Evolutionary conservation across 2,329 filamentous ascomycete species (phyloP).

Genomic region (Verticillium nonalfalfae): DNA sequence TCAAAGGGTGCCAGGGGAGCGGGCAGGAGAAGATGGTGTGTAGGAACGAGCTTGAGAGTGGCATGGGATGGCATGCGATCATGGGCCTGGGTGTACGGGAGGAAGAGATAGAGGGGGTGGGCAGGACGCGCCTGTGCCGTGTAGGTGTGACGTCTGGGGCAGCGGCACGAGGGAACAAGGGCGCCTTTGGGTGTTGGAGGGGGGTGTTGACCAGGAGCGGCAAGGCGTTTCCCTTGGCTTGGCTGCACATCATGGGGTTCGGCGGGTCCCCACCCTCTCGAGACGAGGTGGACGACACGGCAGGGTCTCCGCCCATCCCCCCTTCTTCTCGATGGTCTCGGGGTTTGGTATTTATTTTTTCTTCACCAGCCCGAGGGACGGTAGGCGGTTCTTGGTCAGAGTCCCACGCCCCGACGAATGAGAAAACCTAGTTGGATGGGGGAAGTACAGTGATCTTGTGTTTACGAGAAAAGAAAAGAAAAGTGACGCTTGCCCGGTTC

Average conservation of each 20-base stretch:
- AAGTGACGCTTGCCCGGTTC: no score
- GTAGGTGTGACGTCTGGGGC: neutral
- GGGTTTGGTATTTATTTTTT: neutral
- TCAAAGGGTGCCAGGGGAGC: neutral
- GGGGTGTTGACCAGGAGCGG: neutral
- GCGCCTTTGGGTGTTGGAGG: neutral
- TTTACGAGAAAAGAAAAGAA: no score
- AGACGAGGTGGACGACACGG: neutral
- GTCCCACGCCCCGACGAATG: neutral
- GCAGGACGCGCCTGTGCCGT: neutral
- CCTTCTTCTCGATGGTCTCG: neutral
- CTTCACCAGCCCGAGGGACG: neutral
- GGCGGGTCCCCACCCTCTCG: conserved; percentile 2
- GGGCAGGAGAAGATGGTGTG: conserved; percentile 6
- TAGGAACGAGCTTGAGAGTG: conserved; percentile 3
- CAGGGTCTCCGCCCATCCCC: neutral
- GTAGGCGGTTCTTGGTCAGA: neutral
- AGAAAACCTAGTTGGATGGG: neutral
- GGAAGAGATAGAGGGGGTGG: neutral
- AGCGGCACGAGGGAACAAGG: neutral
- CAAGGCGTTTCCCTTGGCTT: neutral
- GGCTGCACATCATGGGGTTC: conserved; percentile 11
- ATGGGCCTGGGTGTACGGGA: neutral
- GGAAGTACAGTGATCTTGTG: no score
- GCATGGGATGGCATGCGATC: neutral